Base-by-base conservation (phyloP, 2,329 filamentous ascomycete species). In the Aspergillus hiratsukae region DNA sequence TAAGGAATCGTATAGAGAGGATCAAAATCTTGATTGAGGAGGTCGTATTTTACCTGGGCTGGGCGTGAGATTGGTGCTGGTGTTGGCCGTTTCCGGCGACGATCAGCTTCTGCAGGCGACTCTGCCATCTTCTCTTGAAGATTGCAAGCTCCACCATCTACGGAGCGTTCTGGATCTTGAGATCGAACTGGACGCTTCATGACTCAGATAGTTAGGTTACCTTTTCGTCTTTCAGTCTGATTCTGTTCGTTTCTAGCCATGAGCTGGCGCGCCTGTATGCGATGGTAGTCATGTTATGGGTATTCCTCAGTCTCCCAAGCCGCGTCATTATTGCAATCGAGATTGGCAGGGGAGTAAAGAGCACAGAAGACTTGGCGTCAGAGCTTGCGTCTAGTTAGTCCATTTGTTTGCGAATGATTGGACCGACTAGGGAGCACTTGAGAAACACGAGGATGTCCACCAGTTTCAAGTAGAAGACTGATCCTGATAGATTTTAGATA, bases 81-180 rank as follows among this genome's bases (percentile, higher is more conserved):
- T 5, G 27, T 41, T 57, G 35, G 52, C 58, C 59, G 59, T 41
- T 53, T 54, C 35, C 58, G 54, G 58, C 51, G 53, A 46, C 1
- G 23, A n/a, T 23, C 19, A 48, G 41, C 49, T 52, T 49, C 40
- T 40, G 35, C 40, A n/a, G 40, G 4, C 19, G 23, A 28, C 41
- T 23, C 21, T 14, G 41, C 0, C 17, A 19, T 50, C 14, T 49
- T 37, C 23, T 31, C 31, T 48, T 46, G 7, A 60, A 55, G 43
- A 35, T 57, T 59, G 48, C 58, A 56, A 10, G 53, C 14, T 51
- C 55, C 55, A 54, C 57, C 41, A 14, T 37, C 31, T 3, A 37
- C 31, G 31, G 31, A 37, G 31, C 31, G 14, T 37, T 37, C 31
- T 45, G 41, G n/a, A 19, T 21, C 17, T 3, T 45, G 41, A 45